Evolutionary conservation across 306 rosid genomes (phyloP).

Genomic region (Ziziphus jujuba): DNA sequence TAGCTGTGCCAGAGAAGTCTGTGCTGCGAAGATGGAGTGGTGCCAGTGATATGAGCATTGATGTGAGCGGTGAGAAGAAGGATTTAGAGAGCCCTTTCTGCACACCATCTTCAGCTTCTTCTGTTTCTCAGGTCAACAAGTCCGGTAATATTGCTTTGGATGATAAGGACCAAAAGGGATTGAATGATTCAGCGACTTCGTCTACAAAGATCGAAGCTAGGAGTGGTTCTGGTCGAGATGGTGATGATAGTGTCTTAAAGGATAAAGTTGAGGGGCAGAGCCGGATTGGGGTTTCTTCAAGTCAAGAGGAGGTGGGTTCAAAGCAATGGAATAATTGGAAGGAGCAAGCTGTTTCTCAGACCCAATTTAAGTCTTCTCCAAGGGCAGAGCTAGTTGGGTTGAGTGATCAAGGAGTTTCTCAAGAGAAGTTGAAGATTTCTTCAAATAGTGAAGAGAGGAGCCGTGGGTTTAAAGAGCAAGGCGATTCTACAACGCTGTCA

Average conservation of each 20-base stretch:
- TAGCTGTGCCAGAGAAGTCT: conserved; percentile 38
- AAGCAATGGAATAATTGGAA: conserved; percentile 35
- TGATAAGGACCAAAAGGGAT: conserved; percentile 39
- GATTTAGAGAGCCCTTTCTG: conserved; percentile 61
- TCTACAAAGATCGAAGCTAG: conserved; percentile 17
- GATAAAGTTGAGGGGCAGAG: conserved; percentile 32
- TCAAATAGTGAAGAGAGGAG: conserved; percentile 31
- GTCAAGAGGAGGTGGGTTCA: conserved; percentile 31
- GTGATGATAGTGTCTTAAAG: conserved; percentile 30
- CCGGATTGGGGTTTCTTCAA: conserved; percentile 5
- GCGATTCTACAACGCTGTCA: conserved; percentile 28
- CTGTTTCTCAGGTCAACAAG: conserved; percentile 38
- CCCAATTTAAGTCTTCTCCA: conserved; percentile 22
- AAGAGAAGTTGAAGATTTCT: conserved; percentile 33
- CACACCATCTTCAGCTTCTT: conserved; percentile 55
- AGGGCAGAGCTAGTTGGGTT: conserved; percentile 36
- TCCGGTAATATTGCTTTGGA: conserved; percentile 20
- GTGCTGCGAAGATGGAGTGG: conserved; percentile 92
- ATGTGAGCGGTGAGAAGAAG: conserved; percentile 73
- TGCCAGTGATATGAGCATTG: conserved; percentile 93
- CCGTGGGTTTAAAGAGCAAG: conserved; percentile 40
- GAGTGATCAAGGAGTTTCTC: conserved; percentile 52
- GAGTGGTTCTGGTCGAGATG: conserved; percentile 24
- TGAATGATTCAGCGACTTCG: conserved; percentile 20
- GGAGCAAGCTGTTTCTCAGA: conserved; percentile 37